Evolutionary conservation across 1,139 yeast genomes (phyloP).

Genomic region (Neolecta irregularis): DNA sequence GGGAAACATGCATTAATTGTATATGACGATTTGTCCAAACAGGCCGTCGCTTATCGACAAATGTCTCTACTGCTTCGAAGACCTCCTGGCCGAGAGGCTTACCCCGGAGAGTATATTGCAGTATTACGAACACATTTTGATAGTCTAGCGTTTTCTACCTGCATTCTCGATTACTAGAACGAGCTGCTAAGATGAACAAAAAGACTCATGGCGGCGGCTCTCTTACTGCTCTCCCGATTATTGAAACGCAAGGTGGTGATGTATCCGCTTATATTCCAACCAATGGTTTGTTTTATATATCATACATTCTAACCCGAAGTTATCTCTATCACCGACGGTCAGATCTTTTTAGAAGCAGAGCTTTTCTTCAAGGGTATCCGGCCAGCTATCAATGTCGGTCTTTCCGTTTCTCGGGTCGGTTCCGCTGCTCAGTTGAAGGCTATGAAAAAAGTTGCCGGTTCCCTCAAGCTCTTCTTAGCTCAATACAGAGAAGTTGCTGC

Average conservation of each 20-base stretch:
- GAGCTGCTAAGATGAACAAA: conserved; percentile 95
- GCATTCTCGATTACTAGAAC: conserved; percentile 89
- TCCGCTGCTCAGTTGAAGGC: conserved; percentile 99
- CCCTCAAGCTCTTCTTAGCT: conserved; percentile 98
- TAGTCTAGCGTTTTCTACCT: conserved; percentile 56
- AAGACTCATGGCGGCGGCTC: conserved; percentile 86
- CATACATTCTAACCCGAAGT: conserved; percentile 26
- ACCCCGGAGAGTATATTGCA: conserved; percentile 56
- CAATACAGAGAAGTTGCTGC: conserved; percentile 99
- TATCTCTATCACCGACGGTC: conserved; percentile 95
- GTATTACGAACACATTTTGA: not conserved
- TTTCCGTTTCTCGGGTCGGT: conserved; percentile 99
- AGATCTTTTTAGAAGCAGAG: conserved; percentile 98
- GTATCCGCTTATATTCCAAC: conserved; percentile 96
- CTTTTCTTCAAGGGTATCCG: conserved; percentile 99
- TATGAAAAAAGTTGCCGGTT: conserved; percentile 99
- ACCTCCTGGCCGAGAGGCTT: conserved; percentile 95
- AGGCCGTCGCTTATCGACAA: conserved; percentile 99
- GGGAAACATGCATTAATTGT: conserved; percentile 94
- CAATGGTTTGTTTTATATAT: conserved; percentile 26
- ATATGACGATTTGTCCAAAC: conserved; percentile 97
- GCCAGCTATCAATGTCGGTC: conserved; percentile 99
- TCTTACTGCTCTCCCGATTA: conserved; percentile 87
- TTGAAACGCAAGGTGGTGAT: conserved; percentile 99
- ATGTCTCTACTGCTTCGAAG: conserved; percentile 93